A percentile compares a stretch with the other conserved stretches of the same genome.
Evolutionary conservation across 176 grass and related monocot genomes (phyloP).

Genomic region (Carex cristatella): DNA sequence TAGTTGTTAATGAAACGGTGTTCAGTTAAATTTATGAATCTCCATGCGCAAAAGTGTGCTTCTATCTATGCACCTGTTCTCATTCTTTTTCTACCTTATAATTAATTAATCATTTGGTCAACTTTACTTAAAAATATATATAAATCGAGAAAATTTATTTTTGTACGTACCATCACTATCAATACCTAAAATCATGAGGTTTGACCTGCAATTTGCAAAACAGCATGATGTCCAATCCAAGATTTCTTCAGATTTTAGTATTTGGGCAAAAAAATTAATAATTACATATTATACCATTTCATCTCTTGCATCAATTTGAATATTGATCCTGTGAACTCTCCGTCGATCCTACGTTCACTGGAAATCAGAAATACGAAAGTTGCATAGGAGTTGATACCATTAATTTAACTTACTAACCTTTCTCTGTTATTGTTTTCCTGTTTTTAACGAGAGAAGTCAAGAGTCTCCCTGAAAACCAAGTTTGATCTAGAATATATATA

Average conservation of each 20-base stretch:
- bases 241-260: background rate
- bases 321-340: background rate
- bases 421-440: background rate
- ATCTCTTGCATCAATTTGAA: background rate
- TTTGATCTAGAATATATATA: no score
- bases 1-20: background rate
- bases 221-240: background rate
- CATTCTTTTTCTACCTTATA: background rate
- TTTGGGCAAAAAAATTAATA: background rate
- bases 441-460: background rate
- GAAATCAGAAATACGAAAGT: background rate
- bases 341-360: background rate
- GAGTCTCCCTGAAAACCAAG: background rate
- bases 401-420: background rate
- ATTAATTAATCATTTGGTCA: background rate
- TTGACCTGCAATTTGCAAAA: background rate
- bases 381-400: background rate
- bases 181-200: conserved; percentile 7
- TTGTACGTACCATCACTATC: background rate
- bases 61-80: background rate
- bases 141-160: background rate
- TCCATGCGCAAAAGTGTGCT: background rate
- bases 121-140: background rate
- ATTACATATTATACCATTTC: background rate
- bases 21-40: background rate